Evolutionary conservation across 139 green algal species (phyloP).

Genomic region (Chlamydomonas sphaeroides): DNA sequence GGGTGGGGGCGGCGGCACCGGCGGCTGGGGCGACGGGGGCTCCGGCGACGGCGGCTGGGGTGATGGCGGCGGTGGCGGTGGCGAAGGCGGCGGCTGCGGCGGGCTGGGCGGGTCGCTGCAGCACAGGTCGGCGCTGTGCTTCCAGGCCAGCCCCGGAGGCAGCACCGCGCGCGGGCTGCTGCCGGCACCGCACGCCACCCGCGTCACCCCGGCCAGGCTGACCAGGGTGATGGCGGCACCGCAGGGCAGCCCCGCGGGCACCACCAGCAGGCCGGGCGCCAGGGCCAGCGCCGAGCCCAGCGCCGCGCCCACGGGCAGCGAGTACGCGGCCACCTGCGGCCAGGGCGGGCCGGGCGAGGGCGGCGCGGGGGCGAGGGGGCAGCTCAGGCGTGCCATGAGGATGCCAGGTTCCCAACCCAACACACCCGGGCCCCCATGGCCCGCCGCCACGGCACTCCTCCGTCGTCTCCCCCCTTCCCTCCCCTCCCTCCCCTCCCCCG

Average conservation of each 20-base stretch:
- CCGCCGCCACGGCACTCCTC: too few relatives aligned
- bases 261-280: neutral
- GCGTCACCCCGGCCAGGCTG: too few relatives aligned
- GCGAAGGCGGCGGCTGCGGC: neutral
- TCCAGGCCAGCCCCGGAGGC: neutral
- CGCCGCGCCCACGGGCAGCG: neutral
- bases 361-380: neutral
- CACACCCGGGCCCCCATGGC: neutral
- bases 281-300: neutral
- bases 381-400: neutral
- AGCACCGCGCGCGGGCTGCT: neutral
- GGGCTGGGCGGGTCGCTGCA: conserved; percentile 6
- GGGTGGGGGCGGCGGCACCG: neutral
- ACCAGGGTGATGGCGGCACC: neutral
- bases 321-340: neutral
- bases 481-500: neutral
- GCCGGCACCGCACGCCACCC: neutral
- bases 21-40: neutral
- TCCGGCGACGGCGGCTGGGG: neutral
- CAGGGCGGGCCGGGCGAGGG: too few relatives aligned
- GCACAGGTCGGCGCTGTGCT: neutral
- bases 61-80: neutral
- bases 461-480: neutral
- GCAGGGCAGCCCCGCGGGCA: neutral
- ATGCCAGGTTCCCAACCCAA: neutral